Evolutionary conservation across 1,284 basidiomycete species (phyloP), one percentile per base, ranked within the genome.

Genomic region (Gymnopus androsaceus): DNA sequence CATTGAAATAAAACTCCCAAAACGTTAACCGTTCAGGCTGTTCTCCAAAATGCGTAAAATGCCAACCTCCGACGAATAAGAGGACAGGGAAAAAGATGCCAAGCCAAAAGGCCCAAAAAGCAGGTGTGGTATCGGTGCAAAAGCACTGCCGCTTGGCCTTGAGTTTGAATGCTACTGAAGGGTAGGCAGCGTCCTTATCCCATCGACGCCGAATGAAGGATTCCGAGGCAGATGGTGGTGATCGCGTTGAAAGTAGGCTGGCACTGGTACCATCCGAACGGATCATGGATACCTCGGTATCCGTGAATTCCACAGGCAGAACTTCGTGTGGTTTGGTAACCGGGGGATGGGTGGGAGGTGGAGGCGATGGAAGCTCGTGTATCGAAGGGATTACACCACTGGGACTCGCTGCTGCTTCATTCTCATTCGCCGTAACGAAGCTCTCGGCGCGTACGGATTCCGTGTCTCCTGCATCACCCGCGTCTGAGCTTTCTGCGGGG

Each of bases 1-100:
- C 59, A 55, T 68, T 65, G 64, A 77, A 74, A 59, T 77, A 77
- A 63, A 75, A 78, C 59, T 76, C 75, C 75, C 73, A 76, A 47
- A 73, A 63, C 6, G 71, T 72, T 37, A 73, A 63, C 52, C 67
- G 67, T 2, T 75, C 69, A 15, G 75, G 73, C 58, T 73, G 69
- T 56, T 77, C 76, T 12, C 77, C 77, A 34, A 74, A 69, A 41
- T 70, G 67, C 48, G 76, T 78, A 57, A 86, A 75, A 61, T 86
- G 78, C 87, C 87, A 89, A 2, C 87, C 87, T 0, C 87, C 87
- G 14, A 89, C 75, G 34, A 89, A 75, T 87, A 87, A 89, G 66
- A 89, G 76, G 69, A 88, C 51, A 67, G 87, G 70, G 69, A 80
- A 76, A 38, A 87, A 55, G 61, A 89, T 89, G 1, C 87, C 87